Evolutionary conservation across 768 basidiomycete genomes (phyloP).

Genomic region (Mycena albidolilacea): DNA sequence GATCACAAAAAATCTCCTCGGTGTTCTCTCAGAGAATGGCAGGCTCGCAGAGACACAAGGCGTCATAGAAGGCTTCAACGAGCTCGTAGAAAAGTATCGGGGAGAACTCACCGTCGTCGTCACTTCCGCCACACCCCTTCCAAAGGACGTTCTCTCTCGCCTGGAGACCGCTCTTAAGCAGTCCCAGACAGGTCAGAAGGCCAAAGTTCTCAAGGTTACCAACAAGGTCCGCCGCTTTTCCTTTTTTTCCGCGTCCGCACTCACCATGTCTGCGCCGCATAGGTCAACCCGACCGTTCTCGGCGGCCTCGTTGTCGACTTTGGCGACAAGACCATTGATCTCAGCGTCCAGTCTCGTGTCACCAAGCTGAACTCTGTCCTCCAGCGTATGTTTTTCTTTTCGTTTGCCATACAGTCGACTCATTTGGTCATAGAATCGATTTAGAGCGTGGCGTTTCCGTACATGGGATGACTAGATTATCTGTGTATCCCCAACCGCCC

Average conservation of each 20-base stretch:
- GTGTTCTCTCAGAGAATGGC: constrained; percentile 93
- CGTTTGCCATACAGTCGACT: constrained; percentile 13
- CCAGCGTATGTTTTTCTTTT: constrained; percentile 70
- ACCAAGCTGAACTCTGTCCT: constrained; percentile 94
- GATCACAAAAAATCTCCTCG: constrained; percentile 93
- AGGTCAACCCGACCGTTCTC: constrained; percentile 94
- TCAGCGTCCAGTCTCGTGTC: constrained; percentile 94
- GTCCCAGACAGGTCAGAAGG: constrained; percentile 87
- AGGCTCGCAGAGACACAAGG: constrained; percentile 86
- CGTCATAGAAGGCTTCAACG: constrained; percentile 93
- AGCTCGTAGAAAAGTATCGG: constrained; percentile 88
- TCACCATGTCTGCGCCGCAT: constrained; percentile 24
- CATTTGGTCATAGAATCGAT: constrained; percentile 53
- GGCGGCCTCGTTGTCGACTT: constrained; percentile 97
- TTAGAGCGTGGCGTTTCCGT: constrained; percentile 45
- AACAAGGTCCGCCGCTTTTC: constrained; percentile 80
- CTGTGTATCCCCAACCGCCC: constrained; percentile 28
- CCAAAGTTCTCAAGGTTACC: constrained; percentile 89
- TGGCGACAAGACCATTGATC: constrained; percentile 98
- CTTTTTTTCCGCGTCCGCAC: constrained; percentile 25
- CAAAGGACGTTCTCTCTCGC: constrained; percentile 80
- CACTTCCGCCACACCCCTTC: constrained; percentile 88
- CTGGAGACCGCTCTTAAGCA: constrained; percentile 91
- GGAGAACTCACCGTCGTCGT: constrained; percentile 95
- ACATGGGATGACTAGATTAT: constrained; percentile 39